Conservation (phyloP, 1,284 basidiomycete genomes). For the Sanguinoderma infundibulare region DNA sequence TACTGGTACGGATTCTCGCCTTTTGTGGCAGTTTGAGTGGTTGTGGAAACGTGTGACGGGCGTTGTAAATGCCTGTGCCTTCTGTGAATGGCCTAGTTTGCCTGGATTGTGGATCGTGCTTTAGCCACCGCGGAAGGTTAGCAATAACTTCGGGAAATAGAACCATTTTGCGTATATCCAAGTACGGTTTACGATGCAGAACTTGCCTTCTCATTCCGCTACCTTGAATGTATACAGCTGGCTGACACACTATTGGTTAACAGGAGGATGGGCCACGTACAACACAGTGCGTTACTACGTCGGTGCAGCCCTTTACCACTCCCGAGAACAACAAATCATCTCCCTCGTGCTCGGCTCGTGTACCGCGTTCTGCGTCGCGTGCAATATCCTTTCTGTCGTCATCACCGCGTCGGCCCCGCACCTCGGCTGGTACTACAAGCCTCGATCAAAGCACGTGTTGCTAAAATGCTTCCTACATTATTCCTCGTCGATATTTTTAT, state of each 20-base stretch:
- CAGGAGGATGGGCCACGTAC: conserved; percentile 64
- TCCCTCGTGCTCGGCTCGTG: conserved; percentile 62
- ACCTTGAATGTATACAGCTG: neutral
- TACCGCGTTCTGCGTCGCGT: conserved; percentile 60
- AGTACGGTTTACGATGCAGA: neutral
- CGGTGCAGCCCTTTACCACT: conserved; percentile 47
- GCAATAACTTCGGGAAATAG: neutral
- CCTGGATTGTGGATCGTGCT: neutral
- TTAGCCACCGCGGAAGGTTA: neutral
- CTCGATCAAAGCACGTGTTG: conserved; percentile 27
- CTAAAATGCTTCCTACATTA: conserved; percentile 41
- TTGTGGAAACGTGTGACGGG: neutral
- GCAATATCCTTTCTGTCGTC: conserved; percentile 49
- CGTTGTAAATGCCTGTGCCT: neutral
- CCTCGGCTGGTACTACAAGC: conserved; percentile 39
- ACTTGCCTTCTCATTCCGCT: neutral
- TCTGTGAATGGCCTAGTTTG: neutral
- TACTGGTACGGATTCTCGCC: neutral
- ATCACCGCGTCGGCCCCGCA: conserved; percentile 48
- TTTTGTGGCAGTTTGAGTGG: conserved; percentile 1
- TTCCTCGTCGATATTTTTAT: conserved; percentile 50
- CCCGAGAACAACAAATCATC: conserved; percentile 43
- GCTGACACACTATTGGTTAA: neutral
- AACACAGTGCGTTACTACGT: conserved; percentile 66
- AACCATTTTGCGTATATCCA: neutral